Evolutionary conservation across 2,329 filamentous ascomycete species (phyloP).

Genomic region (Mycosphaerella sp.): DNA sequence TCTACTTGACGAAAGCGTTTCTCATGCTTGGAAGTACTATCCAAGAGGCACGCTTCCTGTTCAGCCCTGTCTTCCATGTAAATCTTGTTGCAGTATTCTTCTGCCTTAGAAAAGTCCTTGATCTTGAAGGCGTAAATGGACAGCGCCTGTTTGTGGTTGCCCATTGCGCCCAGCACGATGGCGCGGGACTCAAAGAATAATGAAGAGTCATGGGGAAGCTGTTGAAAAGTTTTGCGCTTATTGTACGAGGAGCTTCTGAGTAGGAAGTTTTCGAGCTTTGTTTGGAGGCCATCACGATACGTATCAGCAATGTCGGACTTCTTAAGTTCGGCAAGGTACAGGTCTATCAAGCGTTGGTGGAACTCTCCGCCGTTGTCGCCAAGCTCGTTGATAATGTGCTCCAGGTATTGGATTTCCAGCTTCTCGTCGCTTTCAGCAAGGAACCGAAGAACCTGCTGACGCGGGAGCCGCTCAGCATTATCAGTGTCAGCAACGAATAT

Average conservation of each 20-base stretch:
- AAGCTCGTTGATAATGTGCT: constrained; percentile 83
- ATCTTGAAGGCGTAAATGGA: constrained; percentile 97
- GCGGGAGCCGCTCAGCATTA: constrained; percentile 83
- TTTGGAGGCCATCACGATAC: constrained; percentile 35
- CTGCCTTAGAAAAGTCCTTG: constrained; percentile 77
- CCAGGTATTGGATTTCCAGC: constrained; percentile 75
- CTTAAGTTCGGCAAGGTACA: constrained; percentile 56
- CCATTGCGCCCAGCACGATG: constrained; percentile 89
- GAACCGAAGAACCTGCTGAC: constrained; percentile 68
- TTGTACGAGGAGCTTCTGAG: constrained; percentile 74
- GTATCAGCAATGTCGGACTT: constrained; percentile 28
- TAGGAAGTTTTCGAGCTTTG: constrained; percentile 67
- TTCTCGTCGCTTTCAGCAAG: constrained; percentile 61
- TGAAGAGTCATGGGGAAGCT: constrained; percentile 74
- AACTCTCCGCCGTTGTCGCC: constrained; percentile 78
- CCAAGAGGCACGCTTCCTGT: constrained; percentile 23
- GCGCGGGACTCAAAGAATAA: constrained; percentile 85
- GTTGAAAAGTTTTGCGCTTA: constrained; percentile 54
- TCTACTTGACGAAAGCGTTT: constrained; percentile 37
- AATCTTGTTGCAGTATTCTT: constrained; percentile 94
- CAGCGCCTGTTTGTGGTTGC: constrained; percentile 89
- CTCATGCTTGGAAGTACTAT: constrained; percentile 21
- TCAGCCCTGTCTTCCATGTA: constrained; percentile 51
- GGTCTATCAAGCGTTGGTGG: constrained; percentile 73
- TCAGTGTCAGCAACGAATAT: constrained; percentile 89